Evolutionary conservation across 768 basidiomycete genomes (phyloP), one percentile per base, ranked within the genome.

Genomic region (Collybiopsis confluens): DNA sequence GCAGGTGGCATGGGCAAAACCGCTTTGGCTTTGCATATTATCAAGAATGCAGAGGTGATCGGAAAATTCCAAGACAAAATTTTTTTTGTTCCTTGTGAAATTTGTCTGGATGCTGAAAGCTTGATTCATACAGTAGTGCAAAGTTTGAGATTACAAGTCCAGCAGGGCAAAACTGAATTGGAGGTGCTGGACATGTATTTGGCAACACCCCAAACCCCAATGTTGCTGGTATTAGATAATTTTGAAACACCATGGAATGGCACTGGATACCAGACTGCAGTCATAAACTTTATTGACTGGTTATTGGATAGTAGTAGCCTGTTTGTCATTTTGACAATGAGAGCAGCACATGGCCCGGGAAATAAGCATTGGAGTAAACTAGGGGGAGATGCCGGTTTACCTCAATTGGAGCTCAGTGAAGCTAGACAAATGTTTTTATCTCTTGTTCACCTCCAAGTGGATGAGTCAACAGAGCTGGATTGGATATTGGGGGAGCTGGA

Each of bases 221-320:
- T 43, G 4, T 38, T 55, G 18, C 50, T 55, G n/a, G 41, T 55
- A 15, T 30, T 55, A 15, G 54, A 55, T 24, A 55, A 55, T 27
- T 55, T 55, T 37, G 54, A 55, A 42, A 33, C 30, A 33, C 30
- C 30, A 5, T 33, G 30, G 30, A 33, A 33, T 33, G 13, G 5
- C 6, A 21, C 13, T 43, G 18, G 20, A 5, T 7, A 13, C 18
- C n/a, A 30, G 8, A 20, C 4, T 30, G 26, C 4, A 2, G 40
- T 51, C 42, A 16, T 26, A 16, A 33, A 20, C 40, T 15, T 55
- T 3, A 11, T 55, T 4, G 30, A 42, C 9, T 36, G 3, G 3
- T 21, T 55, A 21, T 24, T 18, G n/a, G 26, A 24, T 24, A 28
- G 2, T 38, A 21, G 8, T 6, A 4, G 53, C 16, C 24, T 21